Evolutionary conservation across 2,329 filamentous ascomycete genomes (phyloP), one percentile per base, ranked within the genome.

Genomic region (Nemania diffusa): DNA sequence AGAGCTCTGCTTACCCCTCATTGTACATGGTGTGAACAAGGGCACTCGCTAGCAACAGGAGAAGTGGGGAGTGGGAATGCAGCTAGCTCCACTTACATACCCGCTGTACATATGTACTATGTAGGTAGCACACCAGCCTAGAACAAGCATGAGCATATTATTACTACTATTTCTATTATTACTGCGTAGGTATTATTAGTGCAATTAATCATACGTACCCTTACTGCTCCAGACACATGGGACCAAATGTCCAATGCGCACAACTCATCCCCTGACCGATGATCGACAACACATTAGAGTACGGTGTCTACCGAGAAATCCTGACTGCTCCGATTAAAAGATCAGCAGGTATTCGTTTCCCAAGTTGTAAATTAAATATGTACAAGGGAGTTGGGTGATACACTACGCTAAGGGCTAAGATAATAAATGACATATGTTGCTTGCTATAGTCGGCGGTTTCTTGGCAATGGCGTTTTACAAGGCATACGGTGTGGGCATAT

Each of bases 101-200:
- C 65, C 65, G 65, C 62, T 32, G 37, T 61, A 68, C 65, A 68
- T 57, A 53, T 53, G 44, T 48, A 40, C 37, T n/a, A n/a, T n/a
- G n/a, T 40, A 40, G 37, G 11, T 40, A 15, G 37, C 17, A 17
- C 22, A 50, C 48, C 48, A 64, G 51, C 53, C 55, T 56, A 66
- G 29, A 34, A 13, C 42, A 17, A 64, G 20, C 27, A 55, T 48
- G n/a, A 29, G 42, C 42, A 51, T n/a, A 44, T 52, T 51, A 34
- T 27, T 34, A 15, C 26, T 17, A 22, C 5, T 44, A 57, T 40
- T n/a, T n/a, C n/a, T 40, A 17, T 40, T 13, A 15, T 40, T 13
- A 40, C 37, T n/a, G n/a, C n/a, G n/a, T n/a, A n/a, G n/a, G n/a
- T n/a, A n/a, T n/a, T 40, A 40, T 40, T 17, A 40, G 32, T 34